phyloP scores from a whole-genome alignment of 257 asterid genomes.

The Capsicum chinense region DNA sequence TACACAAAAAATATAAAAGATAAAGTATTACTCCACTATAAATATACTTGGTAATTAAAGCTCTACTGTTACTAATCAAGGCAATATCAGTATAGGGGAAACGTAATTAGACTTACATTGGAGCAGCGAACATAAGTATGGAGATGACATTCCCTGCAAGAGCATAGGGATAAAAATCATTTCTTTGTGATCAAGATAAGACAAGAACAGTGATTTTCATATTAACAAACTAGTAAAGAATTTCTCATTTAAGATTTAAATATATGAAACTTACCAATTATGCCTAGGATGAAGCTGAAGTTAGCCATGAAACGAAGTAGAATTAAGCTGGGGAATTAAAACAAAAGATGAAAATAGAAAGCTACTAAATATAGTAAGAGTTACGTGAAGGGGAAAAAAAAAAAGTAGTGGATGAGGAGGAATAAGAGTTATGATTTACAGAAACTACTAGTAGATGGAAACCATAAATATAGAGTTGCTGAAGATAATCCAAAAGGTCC shows the following conservation, averaged over 20 bases:
- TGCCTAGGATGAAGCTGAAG: constrained; percentile 41
- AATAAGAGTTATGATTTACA: not conserved
- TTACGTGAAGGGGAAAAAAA: not conserved
- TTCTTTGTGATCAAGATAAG: not conserved
- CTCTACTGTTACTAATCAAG: not conserved
- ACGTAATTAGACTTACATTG: constrained; percentile 47
- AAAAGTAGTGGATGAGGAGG: constrained; percentile 19
- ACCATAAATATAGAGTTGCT: not conserved
- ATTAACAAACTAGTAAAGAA: not conserved
- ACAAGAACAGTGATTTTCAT: not conserved
- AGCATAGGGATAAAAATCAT: not conserved
- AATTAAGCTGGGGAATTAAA: not conserved
- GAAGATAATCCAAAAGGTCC: not conserved
- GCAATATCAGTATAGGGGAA: not conserved
- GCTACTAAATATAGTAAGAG: not conserved
- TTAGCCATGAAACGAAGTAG: constrained; percentile 37
- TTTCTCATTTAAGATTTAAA: not conserved
- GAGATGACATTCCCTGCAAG: constrained; percentile 60
- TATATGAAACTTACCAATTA: constrained; percentile 35
- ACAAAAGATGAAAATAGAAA: not conserved
- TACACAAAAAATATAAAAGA: not conserved
- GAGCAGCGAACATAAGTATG: constrained; percentile 54
- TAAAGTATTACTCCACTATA: not conserved
- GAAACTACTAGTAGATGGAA: not conserved
- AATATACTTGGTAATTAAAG: not conserved